Evolutionary conservation across 2,329 filamentous ascomycete genomes (phyloP), one percentile per base, ranked within the genome.

Genomic region (Coniosporium tulheliwenetii): DNA sequence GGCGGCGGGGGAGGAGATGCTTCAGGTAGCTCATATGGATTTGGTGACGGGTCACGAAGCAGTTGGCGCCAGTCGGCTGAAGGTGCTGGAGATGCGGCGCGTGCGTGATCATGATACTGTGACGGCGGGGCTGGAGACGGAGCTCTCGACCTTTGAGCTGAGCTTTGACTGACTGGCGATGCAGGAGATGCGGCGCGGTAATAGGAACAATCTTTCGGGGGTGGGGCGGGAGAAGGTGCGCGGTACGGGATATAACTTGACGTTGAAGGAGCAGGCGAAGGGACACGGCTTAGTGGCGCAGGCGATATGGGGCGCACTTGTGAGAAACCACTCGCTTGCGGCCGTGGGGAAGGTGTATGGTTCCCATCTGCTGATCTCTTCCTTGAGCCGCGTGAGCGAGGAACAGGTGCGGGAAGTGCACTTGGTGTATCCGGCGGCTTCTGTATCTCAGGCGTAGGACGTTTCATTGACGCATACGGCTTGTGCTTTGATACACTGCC

Each of bases 1-100:
- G 87, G 86, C 2, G 85, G 79, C 2, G 86, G 85, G 7, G 86
- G 85, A 13, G 85, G 84, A 8, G 81, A 81, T 14, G 75, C 76
- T 34, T 73, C 70, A 32, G 64, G 62, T 36, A 67, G 55, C 9
- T 65, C 58, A 14, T 51, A 48, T 12, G 49, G 50, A 36, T 50
- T 52, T n/a, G 60, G 58, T 12, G 61, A 62, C 30, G 59, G 47
- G 50, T 53, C 14, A 33, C 43, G 45, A 2, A 26, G 19, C 19
- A 26, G 7, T 7, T 26, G 19, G 19, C 19, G 19, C 19, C 19
- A 26, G 7, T 26, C 19, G 19, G 19, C 19, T 4, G 19, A 26
- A 26, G 19, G 19, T 43, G 45, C 8, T 13, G 49, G 51, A 30
- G 53, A 54, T 8, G 47, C 41, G 16, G 43, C 39, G 31, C 50